Evolutionary conservation across 1,139 yeast genomes (phyloP).

Genomic region (Diutina neorugosa): DNA sequence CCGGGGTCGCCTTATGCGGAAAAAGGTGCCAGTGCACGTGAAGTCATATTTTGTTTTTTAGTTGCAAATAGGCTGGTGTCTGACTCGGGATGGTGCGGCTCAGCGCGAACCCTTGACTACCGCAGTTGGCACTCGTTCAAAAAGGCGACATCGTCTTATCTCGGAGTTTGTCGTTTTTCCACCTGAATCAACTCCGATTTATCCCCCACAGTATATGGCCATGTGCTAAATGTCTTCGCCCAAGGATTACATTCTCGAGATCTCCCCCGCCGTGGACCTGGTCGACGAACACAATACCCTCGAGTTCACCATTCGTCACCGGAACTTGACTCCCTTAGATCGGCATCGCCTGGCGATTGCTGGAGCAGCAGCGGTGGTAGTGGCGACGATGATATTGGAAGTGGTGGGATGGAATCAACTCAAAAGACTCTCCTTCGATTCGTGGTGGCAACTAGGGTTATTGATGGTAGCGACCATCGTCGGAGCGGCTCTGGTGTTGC

Average conservation of each 20-base stretch:
- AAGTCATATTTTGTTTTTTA: too few species aligned
- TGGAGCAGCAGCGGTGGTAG: background rate
- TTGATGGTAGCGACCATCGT: background rate
- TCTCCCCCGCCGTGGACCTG: background rate
- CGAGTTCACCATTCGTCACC: background rate
- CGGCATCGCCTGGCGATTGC: background rate
- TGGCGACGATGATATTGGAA: background rate
- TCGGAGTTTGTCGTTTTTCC: too few species aligned
- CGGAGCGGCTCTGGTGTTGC: background rate
- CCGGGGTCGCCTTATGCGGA: too few species aligned
- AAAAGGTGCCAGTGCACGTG: too few species aligned
- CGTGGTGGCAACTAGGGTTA: background rate
- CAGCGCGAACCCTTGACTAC: too few species aligned
- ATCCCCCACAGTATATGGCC: background rate
- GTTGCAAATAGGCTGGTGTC: too few species aligned
- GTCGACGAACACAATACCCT: slow-evolving; percentile 2
- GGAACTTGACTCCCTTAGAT: background rate
- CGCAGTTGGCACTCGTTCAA: too few species aligned
- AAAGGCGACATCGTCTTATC: too few species aligned
- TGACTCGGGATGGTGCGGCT: too few species aligned
- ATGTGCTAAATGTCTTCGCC: background rate
- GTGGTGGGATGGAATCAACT: background rate
- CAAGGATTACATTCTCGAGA: slow-evolving; percentile 2
- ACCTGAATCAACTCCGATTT: too few species aligned
- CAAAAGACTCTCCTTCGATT: background rate